Evolutionary conservation across 1,284 basidiomycete genomes (phyloP).

Genomic region (Inonotus hispidus): DNA sequence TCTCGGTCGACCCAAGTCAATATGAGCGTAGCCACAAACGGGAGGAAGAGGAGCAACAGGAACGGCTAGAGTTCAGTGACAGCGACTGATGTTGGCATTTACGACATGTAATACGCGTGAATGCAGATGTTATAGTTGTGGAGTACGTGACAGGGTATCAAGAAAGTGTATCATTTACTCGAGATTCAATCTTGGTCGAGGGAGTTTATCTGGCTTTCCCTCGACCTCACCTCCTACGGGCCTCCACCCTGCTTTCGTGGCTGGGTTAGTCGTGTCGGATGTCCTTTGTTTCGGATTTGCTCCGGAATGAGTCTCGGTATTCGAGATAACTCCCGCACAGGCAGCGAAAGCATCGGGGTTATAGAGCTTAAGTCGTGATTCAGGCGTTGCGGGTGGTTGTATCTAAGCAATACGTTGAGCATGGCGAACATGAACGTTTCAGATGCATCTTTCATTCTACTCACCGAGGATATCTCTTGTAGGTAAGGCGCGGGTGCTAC

Average conservation of each 20-base stretch:
- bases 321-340: constrained; percentile 28
- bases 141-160: no score
- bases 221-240: constrained; percentile 16
- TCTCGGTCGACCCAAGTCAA: constrained; percentile 82
- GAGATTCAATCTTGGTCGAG: constrained; percentile 4
- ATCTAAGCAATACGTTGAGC: constrained; percentile 3
- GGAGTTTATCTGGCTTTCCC: background rate
- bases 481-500: constrained; percentile 43
- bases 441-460: constrained; percentile 24
- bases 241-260: constrained; percentile 30
- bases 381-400: constrained; percentile 16
- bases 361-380: constrained; percentile 9
- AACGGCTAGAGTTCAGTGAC: constrained; percentile 69
- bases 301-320: constrained; percentile 15
- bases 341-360: constrained; percentile 17
- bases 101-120: background rate
- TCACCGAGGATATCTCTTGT: constrained; percentile 43
- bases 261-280: constrained; percentile 54
- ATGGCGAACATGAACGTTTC: background rate
- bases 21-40: constrained; percentile 67
- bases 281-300: constrained; percentile 31
- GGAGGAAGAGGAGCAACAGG: constrained; percentile 60
- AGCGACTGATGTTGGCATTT: constrained; percentile 50
- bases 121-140: background rate
- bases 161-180: background rate